A percentile compares a stretch with the other conserved stretches of the same genome.
phyloP scores from a whole-genome alignment of 139 green algal genomes.

The Chlorella sorokiniana region DNA sequence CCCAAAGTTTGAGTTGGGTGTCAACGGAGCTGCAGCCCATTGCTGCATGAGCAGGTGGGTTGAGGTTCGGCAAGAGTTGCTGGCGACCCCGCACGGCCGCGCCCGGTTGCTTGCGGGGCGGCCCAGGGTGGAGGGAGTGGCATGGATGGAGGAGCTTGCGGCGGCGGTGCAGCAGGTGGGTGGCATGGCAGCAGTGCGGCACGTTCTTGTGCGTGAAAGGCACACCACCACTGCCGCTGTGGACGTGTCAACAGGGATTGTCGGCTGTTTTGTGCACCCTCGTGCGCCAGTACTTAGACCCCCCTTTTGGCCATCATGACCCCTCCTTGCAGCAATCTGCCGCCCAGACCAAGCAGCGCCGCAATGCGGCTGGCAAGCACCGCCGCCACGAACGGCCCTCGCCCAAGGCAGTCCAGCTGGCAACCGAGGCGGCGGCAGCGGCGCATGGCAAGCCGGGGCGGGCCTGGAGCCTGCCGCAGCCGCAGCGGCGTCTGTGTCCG shows the following conservation, averaged over 20 bases:
- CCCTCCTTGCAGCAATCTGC: not conserved
- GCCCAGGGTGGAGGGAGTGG: not conserved
- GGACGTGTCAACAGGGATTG: not conserved
- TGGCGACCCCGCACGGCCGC: conserved; percentile 11
- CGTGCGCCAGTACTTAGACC: not conserved
- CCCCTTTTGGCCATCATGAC: not conserved
- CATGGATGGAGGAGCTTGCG: conserved; percentile 10
- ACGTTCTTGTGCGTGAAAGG: not conserved
- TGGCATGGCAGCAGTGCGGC: too few species aligned
- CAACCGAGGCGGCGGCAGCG: not conserved
- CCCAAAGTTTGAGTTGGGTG: too few species aligned
- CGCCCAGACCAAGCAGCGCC: not conserved
- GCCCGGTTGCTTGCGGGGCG: conserved; percentile 12
- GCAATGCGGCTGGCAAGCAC: not conserved
- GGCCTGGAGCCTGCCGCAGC: not conserved
- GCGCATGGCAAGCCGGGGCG: not conserved
- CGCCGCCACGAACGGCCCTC: not conserved
- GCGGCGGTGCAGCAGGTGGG: not conserved
- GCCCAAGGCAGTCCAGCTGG: not conserved
- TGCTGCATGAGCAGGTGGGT: conserved; percentile 21
- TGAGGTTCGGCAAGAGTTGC: conserved; percentile 10
- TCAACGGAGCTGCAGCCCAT: too few species aligned
- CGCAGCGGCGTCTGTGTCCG: not conserved
- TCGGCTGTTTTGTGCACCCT: not conserved
- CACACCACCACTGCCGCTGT: not conserved